phyloP scores from a whole-genome alignment of 257 asterid species.

The Forsythia suspensa region DNA sequence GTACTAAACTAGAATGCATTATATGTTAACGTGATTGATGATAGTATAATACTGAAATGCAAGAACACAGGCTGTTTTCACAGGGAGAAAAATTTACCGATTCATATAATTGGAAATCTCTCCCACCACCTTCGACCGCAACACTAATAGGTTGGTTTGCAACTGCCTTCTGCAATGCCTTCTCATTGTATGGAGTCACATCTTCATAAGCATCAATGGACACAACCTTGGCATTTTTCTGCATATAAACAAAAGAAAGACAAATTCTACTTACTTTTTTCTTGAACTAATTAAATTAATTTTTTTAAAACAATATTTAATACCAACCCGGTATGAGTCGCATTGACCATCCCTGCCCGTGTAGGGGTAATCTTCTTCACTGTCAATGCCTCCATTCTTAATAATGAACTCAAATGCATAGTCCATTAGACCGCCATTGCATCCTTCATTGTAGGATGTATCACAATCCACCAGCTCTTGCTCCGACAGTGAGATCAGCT shows the following conservation, averaged over 20 bases:
- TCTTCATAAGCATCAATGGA: constrained; percentile 60
- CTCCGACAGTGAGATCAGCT: constrained; percentile 53
- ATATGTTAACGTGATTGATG: background rate
- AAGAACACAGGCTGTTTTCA: background rate
- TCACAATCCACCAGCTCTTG: constrained; percentile 70
- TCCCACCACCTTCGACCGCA: constrained; percentile 75
- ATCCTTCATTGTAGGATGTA: constrained; percentile 44
- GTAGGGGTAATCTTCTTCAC: constrained; percentile 63
- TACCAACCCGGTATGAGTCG: constrained; percentile 47
- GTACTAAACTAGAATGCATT: background rate
- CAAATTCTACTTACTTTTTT: background rate
- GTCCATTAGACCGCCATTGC: constrained; percentile 74
- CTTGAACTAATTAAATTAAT: background rate
- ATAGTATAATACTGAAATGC: background rate
- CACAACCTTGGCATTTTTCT: constrained; percentile 74
- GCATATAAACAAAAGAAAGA: constrained; percentile 17
- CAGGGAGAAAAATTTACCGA: constrained; percentile 34
- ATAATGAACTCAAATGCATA: constrained; percentile 61
- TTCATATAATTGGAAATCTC: constrained; percentile 65
- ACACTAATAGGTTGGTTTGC: constrained; percentile 59
- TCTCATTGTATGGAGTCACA: constrained; percentile 41
- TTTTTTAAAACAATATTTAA: background rate
- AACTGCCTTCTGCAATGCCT: constrained; percentile 54
- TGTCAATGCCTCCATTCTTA: constrained; percentile 61
- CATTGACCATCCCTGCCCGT: constrained; percentile 43